These are phyloP conservation scores for Penicillium simplicissimum DNA, from an alignment of 495 filamentous ascomycete species.

Conservation along the genomic window DNA sequence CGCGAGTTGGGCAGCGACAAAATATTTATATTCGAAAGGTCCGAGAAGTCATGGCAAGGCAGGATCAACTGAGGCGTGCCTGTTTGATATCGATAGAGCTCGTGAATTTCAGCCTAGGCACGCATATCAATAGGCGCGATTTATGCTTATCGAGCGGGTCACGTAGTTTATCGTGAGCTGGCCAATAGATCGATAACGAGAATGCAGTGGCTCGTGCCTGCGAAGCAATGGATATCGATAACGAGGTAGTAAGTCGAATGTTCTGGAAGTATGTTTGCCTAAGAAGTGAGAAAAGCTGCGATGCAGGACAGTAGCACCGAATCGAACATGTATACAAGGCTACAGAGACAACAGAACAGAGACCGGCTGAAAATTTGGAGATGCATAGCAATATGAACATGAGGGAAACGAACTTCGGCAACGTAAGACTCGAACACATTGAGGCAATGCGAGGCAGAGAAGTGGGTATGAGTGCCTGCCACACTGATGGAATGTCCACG, in stretches of 20 bases:
- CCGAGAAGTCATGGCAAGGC: neutral
- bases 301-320: neutral
- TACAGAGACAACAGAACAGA: neutral
- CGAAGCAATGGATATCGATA: neutral
- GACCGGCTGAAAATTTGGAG: neutral
- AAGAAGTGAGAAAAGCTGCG: neutral
- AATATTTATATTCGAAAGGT: neutral
- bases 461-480: constrained; percentile 7
- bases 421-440: neutral
- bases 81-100: neutral
- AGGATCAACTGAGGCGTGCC: neutral
- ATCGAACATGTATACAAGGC: constrained; percentile 8
- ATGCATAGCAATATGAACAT: neutral
- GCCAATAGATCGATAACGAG: neutral
- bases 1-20: neutral
- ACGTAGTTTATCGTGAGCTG: no score
- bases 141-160: no score
- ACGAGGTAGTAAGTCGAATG: neutral
- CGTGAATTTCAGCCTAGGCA: no score
- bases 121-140: no score
- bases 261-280: neutral
- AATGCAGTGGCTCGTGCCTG: neutral
- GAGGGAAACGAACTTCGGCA: neutral
- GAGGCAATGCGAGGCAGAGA: neutral
- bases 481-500: neutral